phyloP scores from a whole-genome alignment of 1,284 basidiomycete genomes.

The Naganishia albida region DNA sequence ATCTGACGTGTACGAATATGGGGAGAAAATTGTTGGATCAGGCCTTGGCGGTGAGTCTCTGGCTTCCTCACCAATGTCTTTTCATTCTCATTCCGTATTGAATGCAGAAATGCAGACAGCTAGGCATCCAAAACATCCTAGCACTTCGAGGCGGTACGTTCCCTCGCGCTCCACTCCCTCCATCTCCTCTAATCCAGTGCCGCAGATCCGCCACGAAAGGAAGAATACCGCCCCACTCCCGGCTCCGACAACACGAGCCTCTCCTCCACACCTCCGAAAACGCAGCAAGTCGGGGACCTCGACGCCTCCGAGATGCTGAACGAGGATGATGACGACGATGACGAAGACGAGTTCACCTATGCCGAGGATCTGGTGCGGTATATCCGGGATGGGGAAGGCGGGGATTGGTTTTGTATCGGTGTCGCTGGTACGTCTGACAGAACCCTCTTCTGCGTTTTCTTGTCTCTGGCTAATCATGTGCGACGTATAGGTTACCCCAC shows the following conservation, averaged over 20 bases:
- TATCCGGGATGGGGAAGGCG: constrained; percentile 81
- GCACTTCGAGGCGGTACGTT: constrained; percentile 11
- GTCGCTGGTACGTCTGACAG: constrained; percentile 66
- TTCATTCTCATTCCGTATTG: constrained; percentile 5
- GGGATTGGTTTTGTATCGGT: constrained; percentile 87
- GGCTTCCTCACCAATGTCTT: neutral
- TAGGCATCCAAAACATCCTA: constrained; percentile 88
- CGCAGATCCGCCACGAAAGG: constrained; percentile 83
- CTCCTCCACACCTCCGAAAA: constrained; percentile 4
- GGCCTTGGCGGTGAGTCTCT: constrained; percentile 68
- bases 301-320: constrained; percentile 37
- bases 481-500: constrained; percentile 78
- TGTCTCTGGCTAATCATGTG: constrained; percentile 22
- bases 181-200: neutral
- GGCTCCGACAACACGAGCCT: constrained; percentile 61
- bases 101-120: constrained; percentile 72
- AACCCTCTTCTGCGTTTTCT: neutral
- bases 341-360: constrained; percentile 67
- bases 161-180: neutral
- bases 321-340: constrained; percentile 8
- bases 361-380: constrained; percentile 88
- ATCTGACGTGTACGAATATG: constrained; percentile 99
- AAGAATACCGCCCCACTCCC: constrained; percentile 86
- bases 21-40: constrained; percentile 81
- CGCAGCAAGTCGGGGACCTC: neutral